These are phyloP conservation scores for Phoma sp. DNA, from an alignment of 2,329 filamentous ascomycete species.

Conservation along the genomic window DNA sequence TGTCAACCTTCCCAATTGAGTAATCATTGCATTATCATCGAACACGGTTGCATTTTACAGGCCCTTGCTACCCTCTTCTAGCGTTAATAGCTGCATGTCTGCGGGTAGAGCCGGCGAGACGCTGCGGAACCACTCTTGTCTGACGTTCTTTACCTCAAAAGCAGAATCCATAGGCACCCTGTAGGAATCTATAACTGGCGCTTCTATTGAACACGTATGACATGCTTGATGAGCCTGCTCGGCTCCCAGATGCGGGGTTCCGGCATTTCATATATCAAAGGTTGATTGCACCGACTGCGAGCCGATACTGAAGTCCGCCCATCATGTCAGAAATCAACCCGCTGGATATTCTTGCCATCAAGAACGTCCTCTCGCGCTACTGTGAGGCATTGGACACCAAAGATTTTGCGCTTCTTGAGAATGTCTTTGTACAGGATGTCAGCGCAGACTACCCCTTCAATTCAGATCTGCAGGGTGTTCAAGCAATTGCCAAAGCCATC, in stretches of 20 bases:
- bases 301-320: background rate
- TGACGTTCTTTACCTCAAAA: too few species aligned
- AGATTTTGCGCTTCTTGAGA: constrained; percentile 45
- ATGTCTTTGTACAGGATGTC: constrained; percentile 53
- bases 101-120: too few species aligned
- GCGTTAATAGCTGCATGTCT: too few species aligned
- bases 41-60: too few species aligned
- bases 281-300: background rate
- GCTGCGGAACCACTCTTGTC: too few species aligned
- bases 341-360: constrained; percentile 48
- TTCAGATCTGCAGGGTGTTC: constrained; percentile 41
- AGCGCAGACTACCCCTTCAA: constrained; percentile 52
- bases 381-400: constrained; percentile 56
- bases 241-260: constrained; percentile 10
- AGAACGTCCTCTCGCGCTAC: constrained; percentile 53
- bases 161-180: too few species aligned
- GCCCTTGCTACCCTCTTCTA: too few species aligned
- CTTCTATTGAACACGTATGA: too few species aligned
- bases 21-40: too few species aligned
- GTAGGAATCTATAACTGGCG: too few species aligned
- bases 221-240: background rate
- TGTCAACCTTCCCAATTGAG: too few species aligned
- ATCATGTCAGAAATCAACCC: constrained; percentile 30
- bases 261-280: background rate
- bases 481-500: constrained; percentile 45